Evolutionary conservation across 2,329 filamentous ascomycete species (phyloP).

Genomic region (Coleophoma cylindrospora): DNA sequence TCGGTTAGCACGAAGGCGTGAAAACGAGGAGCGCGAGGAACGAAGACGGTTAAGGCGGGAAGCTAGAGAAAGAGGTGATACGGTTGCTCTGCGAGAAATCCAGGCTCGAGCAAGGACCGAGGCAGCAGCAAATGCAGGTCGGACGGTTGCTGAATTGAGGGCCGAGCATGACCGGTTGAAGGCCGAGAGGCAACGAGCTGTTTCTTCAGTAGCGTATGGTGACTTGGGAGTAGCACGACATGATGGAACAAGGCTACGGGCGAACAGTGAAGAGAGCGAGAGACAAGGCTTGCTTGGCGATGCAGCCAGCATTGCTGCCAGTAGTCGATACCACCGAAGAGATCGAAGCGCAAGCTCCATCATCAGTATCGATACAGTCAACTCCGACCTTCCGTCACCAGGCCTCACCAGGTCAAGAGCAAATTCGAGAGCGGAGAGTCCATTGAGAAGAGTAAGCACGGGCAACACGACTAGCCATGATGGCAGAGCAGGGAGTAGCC

Average conservation of each 20-base stretch:
- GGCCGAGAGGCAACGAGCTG: slow-evolving; percentile 57
- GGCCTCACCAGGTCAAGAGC: slow-evolving; percentile 32
- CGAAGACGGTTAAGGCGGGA: slow-evolving; percentile 65
- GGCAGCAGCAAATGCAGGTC: slow-evolving; percentile 20
- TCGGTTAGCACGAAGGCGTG: slow-evolving; percentile 67
- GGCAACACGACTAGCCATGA: slow-evolving; percentile 2
- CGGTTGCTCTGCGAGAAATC: slow-evolving; percentile 61
- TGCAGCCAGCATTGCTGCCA: slow-evolving; percentile 45
- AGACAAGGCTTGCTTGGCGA: slow-evolving; percentile 66
- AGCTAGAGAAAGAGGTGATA: slow-evolving; percentile 67
- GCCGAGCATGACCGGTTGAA: slow-evolving; percentile 51
- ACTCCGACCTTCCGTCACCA: slow-evolving; percentile 35
- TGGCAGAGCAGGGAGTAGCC: slow-evolving; percentile 22
- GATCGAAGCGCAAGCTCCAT: slow-evolving; percentile 48
- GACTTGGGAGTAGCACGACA: slow-evolving; percentile 72
- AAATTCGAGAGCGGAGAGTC: slow-evolving; percentile 39
- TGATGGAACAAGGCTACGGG: slow-evolving; percentile 71
- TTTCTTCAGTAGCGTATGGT: slow-evolving; percentile 72
- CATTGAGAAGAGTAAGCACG: slow-evolving; percentile 14
- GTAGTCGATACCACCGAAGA: slow-evolving; percentile 35
- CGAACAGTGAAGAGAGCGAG: slow-evolving; percentile 70
- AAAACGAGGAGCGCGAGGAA: slow-evolving; percentile 73
- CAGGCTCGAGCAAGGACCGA: slow-evolving; percentile 46
- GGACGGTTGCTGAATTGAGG: slow-evolving; percentile 56
- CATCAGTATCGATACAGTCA: slow-evolving; percentile 45